These are phyloP conservation scores for Colletotrichum liriopes DNA, from an alignment of 2,329 filamentous ascomycete genomes.

Conservation along the genomic window DNA sequence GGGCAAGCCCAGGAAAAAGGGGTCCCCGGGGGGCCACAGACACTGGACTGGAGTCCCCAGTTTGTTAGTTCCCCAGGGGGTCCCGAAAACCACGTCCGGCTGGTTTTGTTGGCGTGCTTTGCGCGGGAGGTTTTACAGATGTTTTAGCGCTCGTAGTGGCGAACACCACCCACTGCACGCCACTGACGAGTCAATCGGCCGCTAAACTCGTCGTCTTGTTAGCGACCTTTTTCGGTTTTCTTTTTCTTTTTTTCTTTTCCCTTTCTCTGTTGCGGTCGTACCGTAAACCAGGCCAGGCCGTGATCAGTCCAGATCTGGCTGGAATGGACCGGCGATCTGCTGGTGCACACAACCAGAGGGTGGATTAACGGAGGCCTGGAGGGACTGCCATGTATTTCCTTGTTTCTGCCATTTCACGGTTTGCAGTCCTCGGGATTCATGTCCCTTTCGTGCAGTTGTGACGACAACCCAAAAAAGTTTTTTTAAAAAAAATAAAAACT, in stretches of 20 bases:
- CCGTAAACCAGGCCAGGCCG: not conserved
- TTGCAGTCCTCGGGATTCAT: not conserved
- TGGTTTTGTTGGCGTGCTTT: not conserved
- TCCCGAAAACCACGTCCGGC: conserved; percentile 14
- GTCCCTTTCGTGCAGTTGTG: not conserved
- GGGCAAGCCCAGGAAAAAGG: not conserved
- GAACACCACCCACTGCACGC: conserved; percentile 21
- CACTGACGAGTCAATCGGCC: conserved; percentile 29
- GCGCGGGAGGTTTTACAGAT: conserved; percentile 20
- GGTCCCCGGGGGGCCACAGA: conserved; percentile 32
- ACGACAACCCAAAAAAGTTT: not conserved
- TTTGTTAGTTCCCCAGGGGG: conserved; percentile 20
- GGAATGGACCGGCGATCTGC: not conserved
- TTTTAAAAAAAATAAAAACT: not conserved
- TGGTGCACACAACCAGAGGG: not conserved
- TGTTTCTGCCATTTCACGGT: not conserved
- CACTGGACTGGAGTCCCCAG: conserved; percentile 22
- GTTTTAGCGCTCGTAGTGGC: conserved; percentile 34
- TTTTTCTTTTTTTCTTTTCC: not conserved
- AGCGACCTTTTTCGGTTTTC: not conserved
- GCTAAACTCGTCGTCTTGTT: conserved; percentile 12
- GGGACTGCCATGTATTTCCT: not conserved
- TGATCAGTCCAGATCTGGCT: conserved; percentile 1
- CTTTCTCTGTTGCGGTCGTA: not conserved
- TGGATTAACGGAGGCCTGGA: not conserved